Base-by-base conservation (phyloP, 352 stramenopile genomes). In the Lagenidium giganteum region DNA sequence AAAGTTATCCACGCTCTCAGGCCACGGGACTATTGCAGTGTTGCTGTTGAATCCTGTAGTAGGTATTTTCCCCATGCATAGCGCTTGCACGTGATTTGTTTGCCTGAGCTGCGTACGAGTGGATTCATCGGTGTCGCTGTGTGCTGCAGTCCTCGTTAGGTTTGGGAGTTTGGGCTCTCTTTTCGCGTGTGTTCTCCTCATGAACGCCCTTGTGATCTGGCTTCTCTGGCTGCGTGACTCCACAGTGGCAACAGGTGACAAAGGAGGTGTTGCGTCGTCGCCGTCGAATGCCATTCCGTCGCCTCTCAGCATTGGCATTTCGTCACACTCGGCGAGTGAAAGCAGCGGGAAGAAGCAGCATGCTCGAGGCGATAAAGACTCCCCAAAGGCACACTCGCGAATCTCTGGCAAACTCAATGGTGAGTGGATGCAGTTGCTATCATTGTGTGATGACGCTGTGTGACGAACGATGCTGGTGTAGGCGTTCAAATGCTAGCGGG, bases 171-270 rank as follows among this genome's bases (percentile, higher is more conserved):
- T 53, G 11, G 54, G 57, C 14, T 40, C 38, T 5, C 47, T 67
- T 32, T 52, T 51, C 27, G 54, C 63, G 6, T 38, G 54, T 6
- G 42, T 42, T 5, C 36, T 74, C 17, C 31, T 78, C 38, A 57
- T 68, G 53, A 83, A 83, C 23, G 56, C 53, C 0, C 31, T 68
- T 11, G 61, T 42, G 12, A 38, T 76, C 12, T 80, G 67, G 64
- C 34, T 67, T 9, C 39, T 83, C 9, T 80, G 67, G 69, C 56
- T 74, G 30, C 55, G 60, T 14, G 34, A 42, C 8, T 8, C 39
- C 2, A n/a, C n/a, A n/a, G n/a, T n/a, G n/a, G n/a, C n/a, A n/a
- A n/a, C n/a, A n/a, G n/a, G n/a, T n/a, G n/a, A n/a, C n/a, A n/a
- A n/a, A n/a, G n/a, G n/a, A n/a, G n/a, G n/a, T n/a, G n/a, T n/a